These are phyloP conservation scores for Teunomyces pallodes DNA, from an alignment of 805 yeast genomes.

Conservation along the genomic window DNA sequence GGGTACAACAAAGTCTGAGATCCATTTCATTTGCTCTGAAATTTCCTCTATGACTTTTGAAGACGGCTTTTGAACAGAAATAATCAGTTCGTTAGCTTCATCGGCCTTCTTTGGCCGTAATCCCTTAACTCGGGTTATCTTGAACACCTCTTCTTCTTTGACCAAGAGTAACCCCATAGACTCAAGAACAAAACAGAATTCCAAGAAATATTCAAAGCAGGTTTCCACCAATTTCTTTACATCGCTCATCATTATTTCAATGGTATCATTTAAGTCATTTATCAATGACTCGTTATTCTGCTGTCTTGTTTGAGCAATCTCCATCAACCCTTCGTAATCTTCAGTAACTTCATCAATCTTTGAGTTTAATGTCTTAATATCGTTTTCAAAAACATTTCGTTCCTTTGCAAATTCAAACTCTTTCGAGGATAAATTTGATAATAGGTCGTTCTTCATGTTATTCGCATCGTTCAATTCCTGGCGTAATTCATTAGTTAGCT, in stretches of 20 bases:
- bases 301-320: slow-evolving; percentile 29
- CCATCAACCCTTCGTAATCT: slow-evolving; percentile 43
- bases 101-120: slow-evolving; percentile 48
- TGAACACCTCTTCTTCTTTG: slow-evolving; percentile 36
- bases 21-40: slow-evolving; percentile 46
- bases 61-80: slow-evolving; percentile 24
- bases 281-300: slow-evolving; percentile 27
- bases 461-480: slow-evolving; percentile 20
- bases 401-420: slow-evolving; percentile 60
- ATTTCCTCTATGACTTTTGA: slow-evolving; percentile 43
- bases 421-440: slow-evolving; percentile 65
- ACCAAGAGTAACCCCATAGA: slow-evolving; percentile 72
- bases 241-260: slow-evolving; percentile 14
- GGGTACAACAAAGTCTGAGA: neutral
- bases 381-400: slow-evolving; percentile 46
- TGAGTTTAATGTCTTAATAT: slow-evolving; percentile 42
- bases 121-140: slow-evolving; percentile 78
- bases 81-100: slow-evolving; percentile 16
- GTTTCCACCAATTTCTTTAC: slow-evolving; percentile 15
- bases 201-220: slow-evolving; percentile 35
- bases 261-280: slow-evolving; percentile 19
- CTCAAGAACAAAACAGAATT: slow-evolving; percentile 59
- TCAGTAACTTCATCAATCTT: slow-evolving; percentile 49
- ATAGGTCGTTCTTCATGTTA: slow-evolving; percentile 58
- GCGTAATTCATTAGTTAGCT: slow-evolving; percentile 10